Evolutionary conservation across 441 rosid species (phyloP).

Genomic region (Arabidopsis lyrata): DNA sequence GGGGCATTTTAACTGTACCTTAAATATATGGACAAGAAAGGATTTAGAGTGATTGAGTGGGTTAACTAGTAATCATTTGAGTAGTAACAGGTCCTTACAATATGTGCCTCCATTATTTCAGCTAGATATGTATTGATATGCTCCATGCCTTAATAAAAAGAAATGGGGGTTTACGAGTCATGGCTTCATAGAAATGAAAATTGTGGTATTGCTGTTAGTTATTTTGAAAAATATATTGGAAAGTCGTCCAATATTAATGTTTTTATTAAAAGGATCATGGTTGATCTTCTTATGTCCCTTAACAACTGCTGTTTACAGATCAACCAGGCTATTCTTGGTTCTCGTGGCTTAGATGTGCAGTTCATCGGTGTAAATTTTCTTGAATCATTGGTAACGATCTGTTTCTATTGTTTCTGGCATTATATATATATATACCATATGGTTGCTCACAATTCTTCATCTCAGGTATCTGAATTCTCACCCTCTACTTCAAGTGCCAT

Average conservation of each 20-base stretch:
- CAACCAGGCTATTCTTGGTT: constrained; percentile 82
- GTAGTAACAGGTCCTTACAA: constrained; percentile 20
- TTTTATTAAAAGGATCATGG: constrained; percentile 14
- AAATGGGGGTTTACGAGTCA: constrained; percentile 1
- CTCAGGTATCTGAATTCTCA: constrained; percentile 94
- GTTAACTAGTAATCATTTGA: constrained; percentile 30
- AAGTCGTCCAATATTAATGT: constrained; percentile 15
- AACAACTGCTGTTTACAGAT: constrained; percentile 52
- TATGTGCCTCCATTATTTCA: constrained; percentile 14
- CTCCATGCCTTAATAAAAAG: constrained; percentile 3
- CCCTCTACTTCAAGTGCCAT: constrained; percentile 95
- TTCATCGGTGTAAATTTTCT: constrained; percentile 83
- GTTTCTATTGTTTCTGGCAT: constrained; percentile 31
- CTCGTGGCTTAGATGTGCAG: constrained; percentile 82
- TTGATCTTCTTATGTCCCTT: constrained; percentile 41
- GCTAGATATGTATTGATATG: constrained; percentile 28
- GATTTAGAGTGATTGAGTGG: constrained; percentile 25
- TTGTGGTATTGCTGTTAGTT: constrained; percentile 24
- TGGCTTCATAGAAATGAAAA: constrained; percentile 27
- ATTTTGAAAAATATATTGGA: constrained; percentile 7
- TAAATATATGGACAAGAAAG: constrained; percentile 16
- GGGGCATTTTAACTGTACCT: constrained; percentile 10
- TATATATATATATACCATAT: constrained; percentile 24
- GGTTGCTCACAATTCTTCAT: constrained; percentile 35
- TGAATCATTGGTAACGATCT: constrained; percentile 81